Base-by-base conservation (phyloP, 257 asterid species). In the Ocimum tenuiflorum region DNA sequence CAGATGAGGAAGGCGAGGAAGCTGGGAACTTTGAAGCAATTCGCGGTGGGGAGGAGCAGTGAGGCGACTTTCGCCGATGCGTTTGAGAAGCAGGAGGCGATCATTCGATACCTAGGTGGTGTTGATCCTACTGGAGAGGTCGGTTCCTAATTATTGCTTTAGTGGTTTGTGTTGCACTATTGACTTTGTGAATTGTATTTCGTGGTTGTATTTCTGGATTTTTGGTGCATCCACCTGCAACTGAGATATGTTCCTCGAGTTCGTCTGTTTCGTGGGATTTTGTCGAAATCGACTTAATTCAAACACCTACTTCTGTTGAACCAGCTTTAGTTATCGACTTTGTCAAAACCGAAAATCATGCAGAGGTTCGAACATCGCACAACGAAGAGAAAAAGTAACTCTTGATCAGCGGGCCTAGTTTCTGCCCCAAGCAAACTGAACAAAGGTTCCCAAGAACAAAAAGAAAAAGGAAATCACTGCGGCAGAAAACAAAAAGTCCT, bases 61-160 rank as follows among this genome's bases (percentile, higher is more conserved):
- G 94, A 84, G 71, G 89, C 92, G 47, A 82, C 89, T 47, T 82
- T 85, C 57, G 63, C 86, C 12, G 85, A 82, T 8, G 90, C 92
- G 6, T 87, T 89, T 58, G 79, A 80, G 85, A 92, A 79, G 87
- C 95, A 92, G 52, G 91, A 92, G 73, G 94, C 89, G 31, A 84
- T 92, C 43, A 55, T 92, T 51, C 82, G 95, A 46, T 82, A 71
- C 59, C 94, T 92, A 6, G 96, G 88, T 24, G 87, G 83, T 12
- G 76, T 78, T 51, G 97, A 89, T 80, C 85, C 91, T 62, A 75
- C 85, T 20, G 98, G 98, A 42, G 96, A 92, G 86, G 96, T 90
- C 58, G 23, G 72, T 46, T 19, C 11, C 29, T 45, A 3, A 18
- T 41, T 27, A 58, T 14, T 52, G 20, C 7, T 47, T 17, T 57